phyloP scores from a whole-genome alignment of 805 yeast genomes.

The Kurtzmaniella cleridarum region DNA sequence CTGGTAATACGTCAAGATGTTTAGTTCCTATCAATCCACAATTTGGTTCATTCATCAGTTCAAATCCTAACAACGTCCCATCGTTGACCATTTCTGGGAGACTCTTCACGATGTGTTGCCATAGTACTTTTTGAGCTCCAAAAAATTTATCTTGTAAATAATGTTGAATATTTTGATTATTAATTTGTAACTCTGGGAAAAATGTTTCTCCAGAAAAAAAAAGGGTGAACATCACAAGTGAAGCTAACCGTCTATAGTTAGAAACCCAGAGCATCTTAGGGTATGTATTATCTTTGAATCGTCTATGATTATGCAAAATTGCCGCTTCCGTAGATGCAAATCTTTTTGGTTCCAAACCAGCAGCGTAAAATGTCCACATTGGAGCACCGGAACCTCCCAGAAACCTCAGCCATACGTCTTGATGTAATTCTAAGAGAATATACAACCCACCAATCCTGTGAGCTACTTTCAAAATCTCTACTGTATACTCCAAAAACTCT shows the following conservation, averaged over 20 bases:
- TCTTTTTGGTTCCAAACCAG: conserved; percentile 76
- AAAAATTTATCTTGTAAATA: conserved; percentile 64
- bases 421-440: conserved; percentile 84
- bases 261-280: conserved; percentile 94
- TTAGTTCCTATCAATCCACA: conserved; percentile 64
- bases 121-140: conserved; percentile 40
- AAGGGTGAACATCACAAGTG: conserved; percentile 76
- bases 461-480: conserved; percentile 53
- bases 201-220: conserved; percentile 75
- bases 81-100: conserved; percentile 29
- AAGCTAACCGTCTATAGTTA: conserved; percentile 71
- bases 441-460: conserved; percentile 65
- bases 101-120: conserved; percentile 22
- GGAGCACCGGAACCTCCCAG: conserved; percentile 95
- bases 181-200: conserved; percentile 70
- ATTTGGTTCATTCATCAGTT: conserved; percentile 82
- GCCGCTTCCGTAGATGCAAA: conserved; percentile 77
- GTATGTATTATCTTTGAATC: conserved; percentile 39
- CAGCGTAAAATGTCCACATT: conserved; percentile 85
- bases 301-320: conserved; percentile 54
- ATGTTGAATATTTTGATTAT: conserved; percentile 73
- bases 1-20: conserved; percentile 51
- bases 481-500: conserved; percentile 66
- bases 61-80: conserved; percentile 70
- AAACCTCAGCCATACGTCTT: conserved; percentile 89